Base-by-base conservation (phyloP, 371 early-diverging fungal species). In the Parasitella parasitica region DNA sequence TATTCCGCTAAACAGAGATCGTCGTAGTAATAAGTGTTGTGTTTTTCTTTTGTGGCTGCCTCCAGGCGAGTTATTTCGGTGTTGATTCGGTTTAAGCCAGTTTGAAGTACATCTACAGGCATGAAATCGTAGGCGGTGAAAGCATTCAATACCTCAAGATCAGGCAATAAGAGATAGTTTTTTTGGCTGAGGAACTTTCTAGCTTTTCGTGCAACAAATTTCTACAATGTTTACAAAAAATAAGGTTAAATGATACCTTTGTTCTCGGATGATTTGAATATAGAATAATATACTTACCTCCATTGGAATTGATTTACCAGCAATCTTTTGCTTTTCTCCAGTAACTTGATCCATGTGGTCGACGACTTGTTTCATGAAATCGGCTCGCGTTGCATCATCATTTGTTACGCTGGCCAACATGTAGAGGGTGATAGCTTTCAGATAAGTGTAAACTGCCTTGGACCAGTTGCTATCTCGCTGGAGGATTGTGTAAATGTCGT, bases 291-390 rank as follows among this genome's bases (percentile, higher is more conserved):
- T 9, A 43, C 53, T 73, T 60, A 80, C 81, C 79, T 91, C 92
- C 49, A 91, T 67, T 6, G 93, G 91, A 34, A 93, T 82, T 0
- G 88, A 83, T 67, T 90, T 89, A 20, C 93, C 93, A 28, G 91
- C 92, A 34, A 93, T 85, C 69, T 84, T 89, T 65, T 86, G 82
- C 63, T 74, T 78, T 16, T 80, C 61, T n/a, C 67, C 70, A 8
- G 83, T 82, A 22, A 92, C 87, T 30, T 77, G 67, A 30, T 73
- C 66, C 82, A 93, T 84, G 57, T 83, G 63, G 8, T 66, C 71
- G 4, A 48, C 38, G 3, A 73, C 74, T 28, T 66, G 35, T 4
- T 67, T 43, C 54, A 73, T 34, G 28, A 55, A 50, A 8, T 59
- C 48, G 27, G 60, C 57, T 35, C 63, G 67, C 1, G 28, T 59